These are phyloP conservation scores for Eimeria maxima DNA, from an alignment of 169 alveolate genomes.

Conservation along the genomic window DNA sequence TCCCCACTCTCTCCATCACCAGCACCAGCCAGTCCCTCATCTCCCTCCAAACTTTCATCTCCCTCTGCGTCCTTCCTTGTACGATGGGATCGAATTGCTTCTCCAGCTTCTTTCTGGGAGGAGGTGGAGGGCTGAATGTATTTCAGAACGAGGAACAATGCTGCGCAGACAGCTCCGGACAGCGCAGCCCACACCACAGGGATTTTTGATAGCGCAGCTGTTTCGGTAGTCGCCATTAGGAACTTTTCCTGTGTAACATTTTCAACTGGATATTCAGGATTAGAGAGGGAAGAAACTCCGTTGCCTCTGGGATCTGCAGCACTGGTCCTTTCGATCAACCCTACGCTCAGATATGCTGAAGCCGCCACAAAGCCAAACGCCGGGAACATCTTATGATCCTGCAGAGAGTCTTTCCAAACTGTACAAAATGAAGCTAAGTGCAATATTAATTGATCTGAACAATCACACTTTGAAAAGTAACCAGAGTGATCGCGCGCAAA, in stretches of 20 bases:
- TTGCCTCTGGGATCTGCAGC: neutral
- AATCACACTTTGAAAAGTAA: neutral
- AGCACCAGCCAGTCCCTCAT: neutral
- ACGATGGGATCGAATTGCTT: neutral
- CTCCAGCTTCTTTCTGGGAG: neutral
- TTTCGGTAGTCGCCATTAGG: neutral
- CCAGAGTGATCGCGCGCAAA: neutral
- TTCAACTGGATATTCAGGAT: neutral
- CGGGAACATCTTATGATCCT: neutral
- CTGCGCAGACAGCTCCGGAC: neutral
- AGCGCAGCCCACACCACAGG: neutral
- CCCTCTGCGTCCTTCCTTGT: neutral
- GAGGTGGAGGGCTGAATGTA: neutral
- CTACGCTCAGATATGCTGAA: neutral
- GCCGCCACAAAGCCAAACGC: neutral
- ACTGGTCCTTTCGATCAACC: neutral
- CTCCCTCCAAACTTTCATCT: neutral
- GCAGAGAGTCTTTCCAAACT: neutral
- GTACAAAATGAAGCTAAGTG: neutral
- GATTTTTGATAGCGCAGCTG: neutral
- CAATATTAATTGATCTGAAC: neutral
- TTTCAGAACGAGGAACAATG: neutral
- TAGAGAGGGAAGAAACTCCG: neutral
- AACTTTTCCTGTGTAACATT: neutral
- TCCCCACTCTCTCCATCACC: neutral